Conservation (phyloP, 306 rosid species). For the Adenanthera pavonina region DNA sequence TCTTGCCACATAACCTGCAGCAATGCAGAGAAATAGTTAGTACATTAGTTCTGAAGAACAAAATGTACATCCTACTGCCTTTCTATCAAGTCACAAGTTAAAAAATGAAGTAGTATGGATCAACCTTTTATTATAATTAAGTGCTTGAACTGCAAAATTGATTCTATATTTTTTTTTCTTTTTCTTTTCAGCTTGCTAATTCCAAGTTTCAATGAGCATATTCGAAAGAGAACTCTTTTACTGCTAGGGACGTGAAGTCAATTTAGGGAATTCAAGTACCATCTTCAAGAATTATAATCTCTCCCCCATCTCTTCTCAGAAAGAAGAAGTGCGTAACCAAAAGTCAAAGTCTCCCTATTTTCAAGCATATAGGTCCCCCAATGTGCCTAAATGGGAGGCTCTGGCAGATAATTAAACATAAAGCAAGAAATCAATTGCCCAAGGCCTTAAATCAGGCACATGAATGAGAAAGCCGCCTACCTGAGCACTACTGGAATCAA, state of each 20-base stretch:
- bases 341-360: slow-evolving; percentile 24
- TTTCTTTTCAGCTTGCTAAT: slow-evolving; percentile 6
- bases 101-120: background rate
- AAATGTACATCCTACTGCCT: slow-evolving; percentile 6
- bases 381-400: slow-evolving; percentile 14
- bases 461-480: slow-evolving; percentile 56
- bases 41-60: slow-evolving; percentile 29
- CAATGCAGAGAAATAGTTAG: slow-evolving; percentile 31
- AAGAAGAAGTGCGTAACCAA: background rate
- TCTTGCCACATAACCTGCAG: slow-evolving; percentile 85
- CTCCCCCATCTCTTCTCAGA: background rate
- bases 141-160: slow-evolving; percentile 23
- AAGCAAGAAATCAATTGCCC: slow-evolving; percentile 29
- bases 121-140: slow-evolving; percentile 14
- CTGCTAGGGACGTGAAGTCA: background rate
- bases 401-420: slow-evolving; percentile 29
- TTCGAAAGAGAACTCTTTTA: background rate
- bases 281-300: background rate
- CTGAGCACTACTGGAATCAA: slow-evolving; percentile 64
- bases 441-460: slow-evolving; percentile 12
- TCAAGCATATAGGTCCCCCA: slow-evolving; percentile 42
- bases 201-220: slow-evolving; percentile 10
- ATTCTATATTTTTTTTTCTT: background rate
- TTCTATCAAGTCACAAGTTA: slow-evolving; percentile 13
- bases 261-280: background rate